A percentile compares a stretch with the other conserved stretches of the same genome.
Evolutionary conservation across 2,329 filamentous ascomycete genomes (phyloP).

Genomic region (Talaromyces pinophilus): DNA sequence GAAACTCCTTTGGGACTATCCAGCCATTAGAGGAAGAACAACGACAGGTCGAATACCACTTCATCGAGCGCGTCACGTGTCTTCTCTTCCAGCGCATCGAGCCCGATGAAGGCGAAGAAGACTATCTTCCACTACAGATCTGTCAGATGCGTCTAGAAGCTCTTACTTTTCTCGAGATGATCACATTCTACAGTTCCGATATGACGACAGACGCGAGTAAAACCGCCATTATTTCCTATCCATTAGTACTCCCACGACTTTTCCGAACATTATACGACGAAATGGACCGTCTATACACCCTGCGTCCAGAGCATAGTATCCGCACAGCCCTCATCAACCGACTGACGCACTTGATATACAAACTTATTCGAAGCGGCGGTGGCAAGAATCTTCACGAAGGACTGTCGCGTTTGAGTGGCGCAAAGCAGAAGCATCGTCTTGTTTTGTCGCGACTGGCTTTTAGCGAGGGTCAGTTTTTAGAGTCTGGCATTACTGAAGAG

Average conservation of each 20-base stretch:
- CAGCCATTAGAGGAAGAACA: slow-evolving; percentile 42
- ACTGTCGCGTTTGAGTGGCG: slow-evolving; percentile 68
- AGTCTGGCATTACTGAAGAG: slow-evolving; percentile 73
- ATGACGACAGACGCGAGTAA: slow-evolving; percentile 63
- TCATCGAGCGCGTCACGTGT: slow-evolving; percentile 59
- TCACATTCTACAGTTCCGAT: slow-evolving; percentile 52
- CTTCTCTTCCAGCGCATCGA: slow-evolving; percentile 58
- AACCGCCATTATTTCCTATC: slow-evolving; percentile 66
- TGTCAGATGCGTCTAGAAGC: slow-evolving; percentile 48
- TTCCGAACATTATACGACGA: slow-evolving; percentile 75
- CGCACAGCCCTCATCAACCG: slow-evolving; percentile 59
- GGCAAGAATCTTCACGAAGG: slow-evolving; percentile 70
- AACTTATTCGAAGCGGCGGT: slow-evolving; percentile 62
- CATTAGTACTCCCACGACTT: slow-evolving; percentile 70
- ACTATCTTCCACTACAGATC: slow-evolving; percentile 43
- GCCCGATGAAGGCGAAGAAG: slow-evolving; percentile 46
- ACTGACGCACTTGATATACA: slow-evolving; percentile 62
- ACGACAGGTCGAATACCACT: slow-evolving; percentile 45
- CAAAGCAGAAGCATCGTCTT: slow-evolving; percentile 78
- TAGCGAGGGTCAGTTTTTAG: slow-evolving; percentile 74
- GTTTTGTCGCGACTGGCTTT: slow-evolving; percentile 83
- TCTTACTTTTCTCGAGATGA: slow-evolving; percentile 44
- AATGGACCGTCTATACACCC: slow-evolving; percentile 62
- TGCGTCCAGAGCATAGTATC: slow-evolving; percentile 47
- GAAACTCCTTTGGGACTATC: slow-evolving; percentile 58